Evolutionary conservation across 345 rosid species (phyloP).

Genomic region (Boechera divaricarpa): DNA sequence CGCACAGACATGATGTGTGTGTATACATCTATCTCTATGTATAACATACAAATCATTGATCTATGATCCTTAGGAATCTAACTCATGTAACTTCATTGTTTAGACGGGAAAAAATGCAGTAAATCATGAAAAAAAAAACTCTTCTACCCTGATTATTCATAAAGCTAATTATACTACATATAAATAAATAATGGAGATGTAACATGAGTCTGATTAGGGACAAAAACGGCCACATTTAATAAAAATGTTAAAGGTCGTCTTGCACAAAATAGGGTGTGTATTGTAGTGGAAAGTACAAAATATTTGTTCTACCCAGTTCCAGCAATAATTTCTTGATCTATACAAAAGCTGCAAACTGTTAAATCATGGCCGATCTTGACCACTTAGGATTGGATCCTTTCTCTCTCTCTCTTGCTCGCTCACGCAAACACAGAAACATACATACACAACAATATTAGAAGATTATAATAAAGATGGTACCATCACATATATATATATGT

Average conservation of each 20-base stretch:
- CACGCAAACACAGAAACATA: conserved; percentile 3
- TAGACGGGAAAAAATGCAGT: neutral
- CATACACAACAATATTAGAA: conserved; percentile 30
- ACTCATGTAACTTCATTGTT: neutral
- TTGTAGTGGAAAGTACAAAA: conserved; percentile 41
- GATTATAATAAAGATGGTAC: conserved; percentile 39
- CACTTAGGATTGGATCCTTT: conserved; percentile 36
- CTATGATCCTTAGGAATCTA: neutral
- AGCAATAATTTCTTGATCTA: conserved; percentile 47
- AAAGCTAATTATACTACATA: conserved; percentile 9
- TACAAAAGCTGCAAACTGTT: conserved; percentile 47
- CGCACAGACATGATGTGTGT: neutral
- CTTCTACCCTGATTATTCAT: conserved; percentile 18
- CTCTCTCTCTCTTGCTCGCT: conserved; percentile 11
- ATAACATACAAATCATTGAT: conserved; percentile 9
- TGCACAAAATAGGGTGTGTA: conserved; percentile 44
- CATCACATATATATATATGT: conserved; percentile 31
- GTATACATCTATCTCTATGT: neutral
- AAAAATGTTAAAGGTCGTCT: conserved; percentile 32
- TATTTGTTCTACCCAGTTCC: conserved; percentile 43
- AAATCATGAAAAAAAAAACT: conserved; percentile 3
- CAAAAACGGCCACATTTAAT: conserved; percentile 25
- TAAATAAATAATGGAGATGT: conserved; percentile 1
- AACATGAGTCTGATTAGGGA: conserved; percentile 27
- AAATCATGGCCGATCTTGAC: conserved; percentile 47